phyloP scores from a whole-genome alignment of 352 stramenopile genomes.

The Globisporangium heterothallicum region DNA sequence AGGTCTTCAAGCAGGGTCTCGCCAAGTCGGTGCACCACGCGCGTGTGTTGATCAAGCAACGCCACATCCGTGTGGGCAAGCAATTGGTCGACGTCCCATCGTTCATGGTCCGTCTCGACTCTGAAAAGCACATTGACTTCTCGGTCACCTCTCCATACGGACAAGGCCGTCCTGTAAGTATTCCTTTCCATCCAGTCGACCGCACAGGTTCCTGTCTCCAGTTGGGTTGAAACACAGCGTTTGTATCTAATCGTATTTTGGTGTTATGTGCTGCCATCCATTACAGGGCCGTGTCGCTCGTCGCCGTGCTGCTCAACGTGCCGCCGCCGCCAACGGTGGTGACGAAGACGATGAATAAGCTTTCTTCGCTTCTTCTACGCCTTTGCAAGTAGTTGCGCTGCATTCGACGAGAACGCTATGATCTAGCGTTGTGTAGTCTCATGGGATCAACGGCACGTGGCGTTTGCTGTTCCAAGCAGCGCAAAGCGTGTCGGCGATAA shows the following conservation, averaged over 20 bases:
- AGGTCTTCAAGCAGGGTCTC: constrained; percentile 98
- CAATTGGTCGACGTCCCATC: constrained; percentile 98
- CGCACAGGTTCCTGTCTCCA: background rate
- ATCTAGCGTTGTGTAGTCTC: constrained; percentile 23
- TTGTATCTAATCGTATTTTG: too few relatives aligned
- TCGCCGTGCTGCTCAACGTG: constrained; percentile 91
- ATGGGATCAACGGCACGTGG: constrained; percentile 18
- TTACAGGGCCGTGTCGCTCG: constrained; percentile 91
- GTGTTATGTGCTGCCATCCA: background rate
- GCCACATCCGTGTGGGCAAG: constrained; percentile 99
- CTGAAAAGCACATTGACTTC: constrained; percentile 99
- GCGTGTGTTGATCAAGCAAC: constrained; percentile 98
- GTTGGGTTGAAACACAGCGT: too few relatives aligned
- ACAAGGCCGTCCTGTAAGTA: constrained; percentile 88
- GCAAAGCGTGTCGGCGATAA: constrained; percentile 35
- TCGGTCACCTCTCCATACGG: constrained; percentile 96
- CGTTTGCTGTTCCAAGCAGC: too few relatives aligned
- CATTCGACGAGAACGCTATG: constrained; percentile 2
- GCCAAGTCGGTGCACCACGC: constrained; percentile 99
- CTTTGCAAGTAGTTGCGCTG: constrained; percentile 16
- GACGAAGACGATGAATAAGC: constrained; percentile 85
- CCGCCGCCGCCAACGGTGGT: constrained; percentile 85
- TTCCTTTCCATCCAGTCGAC: background rate
- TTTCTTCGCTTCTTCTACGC: constrained; percentile 15
- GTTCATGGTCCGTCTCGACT: constrained; percentile 98